Base-by-base conservation (phyloP, 2,329 filamentous ascomycete genomes). In the Phaeosphaeriaceae sp. region DNA sequence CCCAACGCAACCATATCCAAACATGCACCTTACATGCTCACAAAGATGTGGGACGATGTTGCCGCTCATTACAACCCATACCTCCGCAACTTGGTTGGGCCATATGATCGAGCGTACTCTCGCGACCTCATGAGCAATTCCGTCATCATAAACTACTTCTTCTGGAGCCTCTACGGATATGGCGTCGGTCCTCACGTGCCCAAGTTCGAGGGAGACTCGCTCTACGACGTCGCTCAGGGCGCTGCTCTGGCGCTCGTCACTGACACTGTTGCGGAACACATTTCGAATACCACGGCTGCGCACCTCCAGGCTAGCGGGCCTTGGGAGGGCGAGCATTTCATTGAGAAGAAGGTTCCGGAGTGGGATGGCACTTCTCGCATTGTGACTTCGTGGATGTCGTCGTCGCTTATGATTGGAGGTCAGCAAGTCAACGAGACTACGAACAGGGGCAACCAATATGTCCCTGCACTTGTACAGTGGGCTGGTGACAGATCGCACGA, bases 391-490 rank as follows among this genome's bases (percentile, higher is more conserved):
- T 82, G 80, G 80, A 49, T 82, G 21, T 79, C 76, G 41, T 71
- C 79, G 4, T 64, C 74, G 9, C 62, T 82, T 44, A 82, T 82
- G 80, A 78, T 81, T 19, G 81, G 81, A 20, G 60, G 51, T 0
- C 54, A 63, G 15, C 54, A 52, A 25, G 21, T 63, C 15, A 49
- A 53, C 7, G 60, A 63, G 19, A 46, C 48, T 2, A 52, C 51
- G 25, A 67, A 71, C 1, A 51, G 67, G 15, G 67, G 67, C 3
- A 62, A 70, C 45, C 67, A 70, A 40, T 70, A 69, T 55, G 79
- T 81, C 0, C 81, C 81, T 2, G 79, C 80, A 3, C 80, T 82
- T 33, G 79, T 81, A 0, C 81, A 82, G 61, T 83, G 80, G 81
- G 79, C 79, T 10, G 70, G 75, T 1, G 80, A 82, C 51, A 71